These are phyloP conservation scores for Tulasnella sp. DNA, from an alignment of 768 basidiomycete species.

Conservation along the genomic window DNA sequence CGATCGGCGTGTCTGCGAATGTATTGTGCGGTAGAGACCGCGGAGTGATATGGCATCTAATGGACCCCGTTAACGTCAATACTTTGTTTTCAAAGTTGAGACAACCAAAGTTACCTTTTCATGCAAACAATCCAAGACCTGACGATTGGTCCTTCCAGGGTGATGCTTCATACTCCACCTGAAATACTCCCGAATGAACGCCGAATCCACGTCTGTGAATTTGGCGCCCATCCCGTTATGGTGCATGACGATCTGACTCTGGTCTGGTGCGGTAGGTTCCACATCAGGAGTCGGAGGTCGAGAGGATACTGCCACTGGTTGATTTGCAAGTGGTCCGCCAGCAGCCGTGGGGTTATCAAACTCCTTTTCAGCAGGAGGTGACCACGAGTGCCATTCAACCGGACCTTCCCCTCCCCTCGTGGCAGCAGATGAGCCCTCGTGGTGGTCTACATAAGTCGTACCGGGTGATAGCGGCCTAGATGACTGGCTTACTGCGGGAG, in stretches of 20 bases:
- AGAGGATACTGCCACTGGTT: no score
- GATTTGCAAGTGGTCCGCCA: not conserved
- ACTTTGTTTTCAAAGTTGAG: not conserved
- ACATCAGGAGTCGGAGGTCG: not conserved
- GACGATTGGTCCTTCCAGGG: not conserved
- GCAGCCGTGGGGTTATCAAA: not conserved
- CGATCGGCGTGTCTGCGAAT: conserved; percentile 10
- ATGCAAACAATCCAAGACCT: conserved; percentile 9
- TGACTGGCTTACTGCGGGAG: no score
- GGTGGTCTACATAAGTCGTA: no score
- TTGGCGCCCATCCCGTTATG: conserved; percentile 14
- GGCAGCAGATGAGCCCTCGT: no score
- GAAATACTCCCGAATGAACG: conserved; percentile 10
- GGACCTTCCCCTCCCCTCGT: no score
- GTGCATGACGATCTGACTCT: conserved; percentile 2
- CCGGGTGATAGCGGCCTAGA: no score
- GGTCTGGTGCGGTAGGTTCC: conserved; percentile 7
- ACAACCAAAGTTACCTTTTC: conserved; percentile 1
- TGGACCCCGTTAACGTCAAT: no score
- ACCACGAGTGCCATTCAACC: no score
- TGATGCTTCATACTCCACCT: conserved; percentile 3
- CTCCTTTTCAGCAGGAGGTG: conserved; percentile 4
- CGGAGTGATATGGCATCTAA: conserved; percentile 12
- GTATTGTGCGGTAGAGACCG: conserved; percentile 5
- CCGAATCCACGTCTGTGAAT: conserved; percentile 7